Evolutionary conservation across 2,329 filamentous ascomycete species (phyloP), one percentile per base, ranked within the genome.

Genomic region (Diaporthe ilicicola): DNA sequence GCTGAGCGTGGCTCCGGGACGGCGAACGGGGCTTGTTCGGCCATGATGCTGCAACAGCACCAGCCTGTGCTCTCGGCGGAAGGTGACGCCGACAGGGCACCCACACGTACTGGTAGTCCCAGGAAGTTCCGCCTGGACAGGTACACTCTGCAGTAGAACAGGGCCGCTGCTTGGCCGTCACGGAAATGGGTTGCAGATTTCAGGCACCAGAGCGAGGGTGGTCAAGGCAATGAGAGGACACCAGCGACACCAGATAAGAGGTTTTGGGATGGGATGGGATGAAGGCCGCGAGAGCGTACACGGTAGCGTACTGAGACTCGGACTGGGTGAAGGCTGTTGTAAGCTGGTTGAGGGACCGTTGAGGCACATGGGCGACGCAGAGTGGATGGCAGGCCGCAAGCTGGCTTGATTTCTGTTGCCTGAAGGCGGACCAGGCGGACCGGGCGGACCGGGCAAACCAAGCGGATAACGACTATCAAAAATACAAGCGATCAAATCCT

Each of bases 1-100:
- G 27, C 34, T 59, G 53, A 42, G 42, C 66, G 53, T 17, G 2
- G 65, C n/a, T 65, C 54, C 34, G 65, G 51, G 44, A 27, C 50
- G 29, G 50, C 59, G 27, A 66, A 73, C 6, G 51, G 29, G 5
- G 56, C 27, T n/a, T 17, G 37, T 44, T 56, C 34, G n/a, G 50
- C 42, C 69, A 69, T 73, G 64, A 55, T 69, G 69, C 65, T 73
- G 39, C 37, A 27, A 24, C 44, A 32, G 42, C 44, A 68, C 42
- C 42, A 68, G 39, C 6, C 22, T 29, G 32, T 51, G 42, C 32
- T 19, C 66, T 42, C 15, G 22, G 54, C 32, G 15, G 10, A 19
- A 51, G 29, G 17, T 50, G 29, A 50, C 29, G 59, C 32, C 22
- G 51, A n/a, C 42, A 59, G 42, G 29, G 19, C 22, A 59, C 44